Percentiles rank a stretch among this genome's conserved stretches.
Conservation (phyloP, 169 alveolate genomes). For the Plasmodium yoelii region DNA sequence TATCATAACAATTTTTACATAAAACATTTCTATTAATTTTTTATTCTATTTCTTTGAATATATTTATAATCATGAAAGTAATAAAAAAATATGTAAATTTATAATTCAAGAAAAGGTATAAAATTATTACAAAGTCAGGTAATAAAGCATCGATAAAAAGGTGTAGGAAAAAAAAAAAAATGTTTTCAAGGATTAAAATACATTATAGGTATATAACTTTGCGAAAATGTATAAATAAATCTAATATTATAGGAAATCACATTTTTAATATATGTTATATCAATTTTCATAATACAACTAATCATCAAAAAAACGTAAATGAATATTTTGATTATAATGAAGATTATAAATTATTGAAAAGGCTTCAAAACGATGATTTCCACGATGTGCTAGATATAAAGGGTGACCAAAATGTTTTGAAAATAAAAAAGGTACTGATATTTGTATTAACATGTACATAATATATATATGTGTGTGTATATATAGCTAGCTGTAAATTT, state of each 20-base stretch:
- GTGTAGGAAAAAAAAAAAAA: conserved; percentile 34
- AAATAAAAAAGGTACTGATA: conserved; percentile 41
- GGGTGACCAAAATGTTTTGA: conserved; percentile 16
- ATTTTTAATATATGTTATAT: background rate
- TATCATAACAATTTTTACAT: background rate
- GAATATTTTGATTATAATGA: conserved; percentile 38
- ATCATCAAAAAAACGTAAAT: background rate
- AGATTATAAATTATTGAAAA: conserved; percentile 23
- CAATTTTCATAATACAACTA: background rate
- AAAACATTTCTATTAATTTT: background rate
- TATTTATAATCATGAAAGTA: conserved; percentile 2
- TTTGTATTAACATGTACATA: background rate
- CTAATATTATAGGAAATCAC: background rate
- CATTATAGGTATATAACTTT: conserved; percentile 11
- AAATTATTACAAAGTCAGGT: background rate
- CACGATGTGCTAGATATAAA: conserved; percentile 1
- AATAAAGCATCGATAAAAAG: background rate
- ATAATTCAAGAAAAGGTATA: background rate
- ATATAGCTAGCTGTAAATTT: background rate
- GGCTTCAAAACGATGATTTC: conserved; percentile 21
- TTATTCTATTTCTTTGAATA: background rate
- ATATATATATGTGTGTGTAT: too few species aligned
- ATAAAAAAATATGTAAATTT: background rate
- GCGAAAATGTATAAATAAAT: conserved; percentile 1
- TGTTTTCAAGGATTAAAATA: conserved; percentile 10